Evolutionary conservation across 306 rosid species (phyloP).

Genomic region (Cucumis sativus): DNA sequence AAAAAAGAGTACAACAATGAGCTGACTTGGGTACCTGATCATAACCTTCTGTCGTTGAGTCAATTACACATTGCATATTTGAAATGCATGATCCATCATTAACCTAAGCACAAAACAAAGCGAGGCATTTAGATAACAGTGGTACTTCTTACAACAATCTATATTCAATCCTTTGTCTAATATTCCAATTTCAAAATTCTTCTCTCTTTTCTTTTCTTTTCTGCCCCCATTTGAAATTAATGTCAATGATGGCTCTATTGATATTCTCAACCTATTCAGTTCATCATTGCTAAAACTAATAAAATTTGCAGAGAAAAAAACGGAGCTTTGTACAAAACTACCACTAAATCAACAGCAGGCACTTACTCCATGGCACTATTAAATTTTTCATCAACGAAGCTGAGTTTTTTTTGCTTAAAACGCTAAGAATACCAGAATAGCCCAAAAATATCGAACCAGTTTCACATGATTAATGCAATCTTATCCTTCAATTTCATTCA

Average conservation of each 20-base stretch:
- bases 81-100: constrained; percentile 94
- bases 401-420: background rate
- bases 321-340: background rate
- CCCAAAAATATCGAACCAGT: background rate
- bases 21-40: constrained; percentile 43
- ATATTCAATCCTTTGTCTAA: background rate
- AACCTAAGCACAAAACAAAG: constrained; percentile 29
- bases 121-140: background rate
- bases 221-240: background rate
- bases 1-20: background rate
- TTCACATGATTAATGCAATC: background rate
- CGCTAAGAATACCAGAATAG: background rate
- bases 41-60: constrained; percentile 56
- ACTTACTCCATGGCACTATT: background rate
- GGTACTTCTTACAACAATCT: background rate
- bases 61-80: constrained; percentile 86
- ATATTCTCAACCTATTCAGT: background rate
- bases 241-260: background rate
- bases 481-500: background rate
- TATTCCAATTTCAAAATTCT: background rate
- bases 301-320: background rate
- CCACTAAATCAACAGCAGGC: background rate
- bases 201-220: too few species aligned
- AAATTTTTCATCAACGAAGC: background rate
- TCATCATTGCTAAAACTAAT: background rate